A percentile compares a stretch with the other conserved stretches of the same genome.
Conservation (phyloP, 352 stramenopile species). For the Pythium biforme region DNA sequence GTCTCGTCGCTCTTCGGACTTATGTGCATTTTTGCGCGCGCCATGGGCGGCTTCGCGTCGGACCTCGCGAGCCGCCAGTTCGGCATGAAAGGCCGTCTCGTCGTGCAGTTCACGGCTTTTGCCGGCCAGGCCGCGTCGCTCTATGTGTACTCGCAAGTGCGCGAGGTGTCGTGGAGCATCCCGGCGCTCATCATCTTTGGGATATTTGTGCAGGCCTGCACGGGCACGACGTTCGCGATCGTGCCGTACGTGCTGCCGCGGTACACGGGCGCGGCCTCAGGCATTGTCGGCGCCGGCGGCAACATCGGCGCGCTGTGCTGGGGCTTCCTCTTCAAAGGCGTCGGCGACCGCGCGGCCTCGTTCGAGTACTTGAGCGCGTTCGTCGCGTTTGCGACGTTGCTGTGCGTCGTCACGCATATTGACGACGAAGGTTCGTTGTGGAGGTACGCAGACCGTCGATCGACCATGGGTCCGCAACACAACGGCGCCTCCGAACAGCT, state of each 20-base stretch:
- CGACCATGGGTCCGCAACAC: neutral
- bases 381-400: slow-evolving; percentile 19
- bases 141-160: slow-evolving; percentile 75
- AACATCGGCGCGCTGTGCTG: slow-evolving; percentile 47
- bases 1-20: slow-evolving; percentile 93
- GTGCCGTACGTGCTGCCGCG: slow-evolving; percentile 53
- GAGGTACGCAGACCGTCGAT: neutral
- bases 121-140: slow-evolving; percentile 73
- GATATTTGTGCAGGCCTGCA: slow-evolving; percentile 84
- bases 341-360: slow-evolving; percentile 30
- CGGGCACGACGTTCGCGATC: slow-evolving; percentile 49
- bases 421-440: slow-evolving; percentile 20
- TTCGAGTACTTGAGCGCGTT: slow-evolving; percentile 49
- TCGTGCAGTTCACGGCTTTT: slow-evolving; percentile 73
- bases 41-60: slow-evolving; percentile 79
- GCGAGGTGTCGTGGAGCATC: slow-evolving; percentile 54
- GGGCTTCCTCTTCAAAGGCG: slow-evolving; percentile 48
- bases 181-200: slow-evolving; percentile 87
- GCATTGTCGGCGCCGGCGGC: slow-evolving; percentile 52
- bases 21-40: slow-evolving; percentile 92
- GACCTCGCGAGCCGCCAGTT: slow-evolving; percentile 74
- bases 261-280: slow-evolving; percentile 44
- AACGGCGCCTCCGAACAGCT: too few relatives aligned
- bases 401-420: slow-evolving; percentile 19
- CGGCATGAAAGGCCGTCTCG: slow-evolving; percentile 87